Evolutionary conservation across 345 rosid genomes (phyloP).

Genomic region (Hibiscus mutabilis): DNA sequence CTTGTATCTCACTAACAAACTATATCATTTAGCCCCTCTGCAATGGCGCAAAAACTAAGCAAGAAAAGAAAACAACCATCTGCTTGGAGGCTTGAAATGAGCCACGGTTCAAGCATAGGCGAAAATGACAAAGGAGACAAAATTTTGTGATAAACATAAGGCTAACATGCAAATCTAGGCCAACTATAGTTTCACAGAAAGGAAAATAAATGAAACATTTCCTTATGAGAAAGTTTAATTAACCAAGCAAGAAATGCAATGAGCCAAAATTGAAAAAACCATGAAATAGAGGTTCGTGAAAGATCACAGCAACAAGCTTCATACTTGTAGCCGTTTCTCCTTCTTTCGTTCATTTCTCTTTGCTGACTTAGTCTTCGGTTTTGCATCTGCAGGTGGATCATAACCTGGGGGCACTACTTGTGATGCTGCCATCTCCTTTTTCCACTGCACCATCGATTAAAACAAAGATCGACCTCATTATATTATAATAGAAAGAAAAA

Average conservation of each 20-base stretch:
- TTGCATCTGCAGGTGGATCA: constrained; percentile 46
- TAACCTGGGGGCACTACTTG: constrained; percentile 77
- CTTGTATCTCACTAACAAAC: background rate
- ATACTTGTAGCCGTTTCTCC: constrained; percentile 83
- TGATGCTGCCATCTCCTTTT: constrained; percentile 58
- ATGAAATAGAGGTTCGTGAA: background rate
- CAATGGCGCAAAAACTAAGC: background rate
- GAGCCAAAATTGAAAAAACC: background rate
- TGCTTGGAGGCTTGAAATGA: background rate
- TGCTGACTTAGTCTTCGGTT: constrained; percentile 75
- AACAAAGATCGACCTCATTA: background rate
- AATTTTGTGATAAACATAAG: background rate
- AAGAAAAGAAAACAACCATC: background rate
- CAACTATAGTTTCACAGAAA: background rate
- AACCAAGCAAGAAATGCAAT: background rate
- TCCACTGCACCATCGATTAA: constrained; percentile 43
- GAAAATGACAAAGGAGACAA: background rate
- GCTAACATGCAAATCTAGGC: background rate
- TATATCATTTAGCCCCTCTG: background rate
- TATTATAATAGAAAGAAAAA: too few relatives aligned
- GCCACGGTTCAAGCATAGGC: background rate
- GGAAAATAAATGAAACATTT: background rate
- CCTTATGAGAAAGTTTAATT: background rate
- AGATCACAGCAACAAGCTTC: background rate
- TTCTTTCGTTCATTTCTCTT: constrained; percentile 85